A percentile compares a stretch with the other conserved stretches of the same genome.
Conservation (phyloP, 345 rosid genomes). For the Eutrema heterophyllum region DNA sequence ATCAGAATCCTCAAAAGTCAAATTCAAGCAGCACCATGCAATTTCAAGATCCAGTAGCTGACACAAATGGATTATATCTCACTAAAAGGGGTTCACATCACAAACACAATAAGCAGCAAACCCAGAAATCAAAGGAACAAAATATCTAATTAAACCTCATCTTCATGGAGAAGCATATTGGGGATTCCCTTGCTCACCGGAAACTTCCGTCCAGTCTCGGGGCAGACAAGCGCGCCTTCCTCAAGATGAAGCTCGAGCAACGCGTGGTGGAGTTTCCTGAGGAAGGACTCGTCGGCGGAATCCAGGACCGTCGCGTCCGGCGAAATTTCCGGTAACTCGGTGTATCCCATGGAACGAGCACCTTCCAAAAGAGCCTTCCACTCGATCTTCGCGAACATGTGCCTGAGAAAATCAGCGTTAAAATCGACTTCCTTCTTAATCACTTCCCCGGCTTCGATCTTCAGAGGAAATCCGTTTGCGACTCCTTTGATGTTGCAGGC, state of each 20-base stretch:
- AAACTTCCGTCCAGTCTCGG: conserved; percentile 71
- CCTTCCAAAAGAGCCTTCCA: conserved; percentile 79
- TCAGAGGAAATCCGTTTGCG: conserved; percentile 68
- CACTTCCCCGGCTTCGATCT: conserved; percentile 59
- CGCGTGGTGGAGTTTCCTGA: conserved; percentile 73
- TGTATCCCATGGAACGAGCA: conserved; percentile 59
- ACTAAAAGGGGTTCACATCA: too few species aligned
- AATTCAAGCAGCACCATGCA: too few species aligned
- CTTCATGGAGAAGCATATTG: conserved; percentile 95
- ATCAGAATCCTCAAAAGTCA: too few species aligned
- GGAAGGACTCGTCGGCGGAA: conserved; percentile 56
- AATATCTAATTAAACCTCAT: conserved; percentile 53
- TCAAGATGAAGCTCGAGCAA: conserved; percentile 83
- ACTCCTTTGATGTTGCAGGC: conserved; percentile 91
- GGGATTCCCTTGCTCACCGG: conserved; percentile 83
- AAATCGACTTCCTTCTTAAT: conserved; percentile 66
- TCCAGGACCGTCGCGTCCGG: conserved; percentile 48
- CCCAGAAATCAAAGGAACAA: neutral
- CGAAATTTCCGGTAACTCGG: conserved; percentile 58
- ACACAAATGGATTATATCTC: too few species aligned
- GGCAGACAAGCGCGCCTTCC: conserved; percentile 90
- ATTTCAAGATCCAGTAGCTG: too few species aligned
- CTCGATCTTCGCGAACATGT: conserved; percentile 69
- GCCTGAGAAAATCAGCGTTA: conserved; percentile 62
- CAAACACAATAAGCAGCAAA: too few species aligned